Evolutionary conservation across 2,329 filamentous ascomycete genomes (phyloP), one percentile per base, ranked within the genome.

Genomic region (Nannizziopsis arthrosporioides): DNA sequence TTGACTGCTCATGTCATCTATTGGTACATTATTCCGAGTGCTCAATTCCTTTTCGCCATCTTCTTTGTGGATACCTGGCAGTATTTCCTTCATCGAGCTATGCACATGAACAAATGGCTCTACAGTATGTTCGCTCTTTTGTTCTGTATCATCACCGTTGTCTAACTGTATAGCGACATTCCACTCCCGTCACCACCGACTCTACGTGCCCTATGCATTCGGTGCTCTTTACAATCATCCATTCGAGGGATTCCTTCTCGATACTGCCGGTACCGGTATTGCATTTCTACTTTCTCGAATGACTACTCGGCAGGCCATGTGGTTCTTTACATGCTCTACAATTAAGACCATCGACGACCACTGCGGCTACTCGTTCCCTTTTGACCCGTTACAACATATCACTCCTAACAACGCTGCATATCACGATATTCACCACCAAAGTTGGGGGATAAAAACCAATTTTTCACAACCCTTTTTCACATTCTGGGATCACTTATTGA

Each of bases 331-430:
- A 44, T 77, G 80, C 64, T 90, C 85, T 30, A 93, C 86, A 6
- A 80, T 95, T 73, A 98, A 98, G 74, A 96, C 92, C 0, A 87
- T 96, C 19, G 89, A 95, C 61, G 92, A 98, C 63, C 92, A 98
- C 70, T 95, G 90, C 66, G 92, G 92, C 55, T 98, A 96, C 63
- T 75, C 80, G n/a, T 82, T 98, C 53, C 92, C 92, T 1, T 96
- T 84, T 80, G 92, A 98, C 65, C 90, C 90, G 1, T 73, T 96
- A 47, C 89, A 95, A 73, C 81, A 84, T 62, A 75, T 96, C 52
- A 94, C 89, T 39, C 84, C 84, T 64, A 96, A 98, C 73, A 95
- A 96, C 58, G 90, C 92, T 19, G 83, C 82, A 32, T 98, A 96
- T 67, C 92, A 98, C 63, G 92, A 98, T 62, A 90, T 98, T 51